Base-by-base conservation (phyloP, 768 basidiomycete species). In the Phylloporus sp. region DNA sequence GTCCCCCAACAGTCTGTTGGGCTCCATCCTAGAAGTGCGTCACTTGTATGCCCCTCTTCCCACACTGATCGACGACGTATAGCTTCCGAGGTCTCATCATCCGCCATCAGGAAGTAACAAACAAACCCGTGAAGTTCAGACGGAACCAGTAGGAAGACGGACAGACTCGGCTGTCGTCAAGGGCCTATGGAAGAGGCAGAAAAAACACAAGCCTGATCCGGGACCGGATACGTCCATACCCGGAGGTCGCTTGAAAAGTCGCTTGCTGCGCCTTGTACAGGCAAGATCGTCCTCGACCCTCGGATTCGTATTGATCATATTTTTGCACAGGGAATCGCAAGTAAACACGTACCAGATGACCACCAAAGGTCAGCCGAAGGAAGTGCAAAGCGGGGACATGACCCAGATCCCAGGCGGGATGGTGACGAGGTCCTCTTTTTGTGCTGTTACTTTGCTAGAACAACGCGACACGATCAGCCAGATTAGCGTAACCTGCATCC, bases 361-460 rank as follows among this genome's bases (percentile, higher is more conserved):
- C 29, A n/a, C 17, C 10, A 28, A 14, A 38, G 8, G 7, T 31
- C 42, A 22, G 39, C 24, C 3, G 48, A 37, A 26, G 49, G 13
- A 32, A 23, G 24, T n/a, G 28, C 23, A 7, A 50, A 42, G 18
- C 40, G 42, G 10, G 38, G 35, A 18, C 34, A 49, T 20, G 32
- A 42, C 9, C 49, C 48, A 36, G 23, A 44, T 27, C 21, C 31
- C 7, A 34, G 6, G 3, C 9, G 18, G 5, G 55, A 62, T 13
- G 48, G 32, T 10, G 49, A 53, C 2, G 60, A 63, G 23, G 38
- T 58, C 0, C 43, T 60, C 28, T 53, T 62, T 36, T 40, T 62
- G 20, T 62, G 61, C 13, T 63, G 61, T 35, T 63, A 62, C 48
- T 60, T 60, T n/a, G 46, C 53, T 33, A 50, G 61, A 50, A 53